These are phyloP conservation scores for Neonectria sp. DNA, from an alignment of 2,329 filamentous ascomycete species.

Conservation along the genomic window DNA sequence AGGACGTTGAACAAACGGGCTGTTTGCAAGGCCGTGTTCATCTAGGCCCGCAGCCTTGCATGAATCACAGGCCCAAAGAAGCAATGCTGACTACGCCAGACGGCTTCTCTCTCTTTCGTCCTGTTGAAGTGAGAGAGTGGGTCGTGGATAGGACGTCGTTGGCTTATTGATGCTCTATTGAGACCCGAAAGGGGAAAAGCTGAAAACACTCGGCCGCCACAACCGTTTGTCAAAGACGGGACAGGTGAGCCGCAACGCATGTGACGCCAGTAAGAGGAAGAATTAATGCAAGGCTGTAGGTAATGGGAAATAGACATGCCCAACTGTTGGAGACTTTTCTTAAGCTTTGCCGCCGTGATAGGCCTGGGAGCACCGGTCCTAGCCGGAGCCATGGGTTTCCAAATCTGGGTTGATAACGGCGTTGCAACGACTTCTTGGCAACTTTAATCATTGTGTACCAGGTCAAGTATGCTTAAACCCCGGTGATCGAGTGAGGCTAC, in stretches of 20 bases:
- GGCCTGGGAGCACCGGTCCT: neutral
- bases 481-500: neutral
- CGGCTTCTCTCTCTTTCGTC: neutral
- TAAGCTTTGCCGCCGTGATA: neutral
- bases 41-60: neutral
- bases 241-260: neutral
- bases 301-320: too few species aligned
- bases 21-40: neutral
- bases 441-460: neutral
- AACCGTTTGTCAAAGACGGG: neutral
- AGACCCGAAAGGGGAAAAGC: conserved; percentile 2
- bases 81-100: too few species aligned
- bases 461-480: neutral
- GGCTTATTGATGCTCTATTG: conserved; percentile 11
- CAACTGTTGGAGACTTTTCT: neutral
- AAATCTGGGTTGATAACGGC: neutral
- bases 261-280: neutral
- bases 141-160: neutral
- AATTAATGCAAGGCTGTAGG: too few species aligned
- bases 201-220: neutral
- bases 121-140: neutral
- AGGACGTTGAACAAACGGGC: neutral
- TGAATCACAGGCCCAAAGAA: neutral
- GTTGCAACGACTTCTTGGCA: neutral
- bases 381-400: neutral